Conservation (phyloP, 2,329 filamentous ascomycete genomes). For the Onygenales sp. region DNA sequence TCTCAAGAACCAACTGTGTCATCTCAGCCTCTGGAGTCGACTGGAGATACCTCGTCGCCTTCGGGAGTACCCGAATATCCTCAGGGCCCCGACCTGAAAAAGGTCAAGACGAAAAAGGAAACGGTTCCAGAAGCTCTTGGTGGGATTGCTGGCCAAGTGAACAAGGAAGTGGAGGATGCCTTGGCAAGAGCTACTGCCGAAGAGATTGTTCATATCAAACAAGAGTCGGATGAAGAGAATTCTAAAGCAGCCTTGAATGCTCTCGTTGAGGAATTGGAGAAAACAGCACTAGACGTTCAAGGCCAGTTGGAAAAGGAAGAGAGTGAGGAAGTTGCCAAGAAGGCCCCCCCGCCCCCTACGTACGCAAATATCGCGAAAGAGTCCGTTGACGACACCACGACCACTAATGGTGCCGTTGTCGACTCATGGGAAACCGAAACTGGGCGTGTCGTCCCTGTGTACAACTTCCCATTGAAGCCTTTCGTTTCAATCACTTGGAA, state of each 20-base stretch:
- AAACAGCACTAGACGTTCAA: constrained; percentile 36
- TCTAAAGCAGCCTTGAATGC: constrained; percentile 26
- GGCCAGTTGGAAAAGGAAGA: constrained; percentile 45
- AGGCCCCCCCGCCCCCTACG: constrained; percentile 27
- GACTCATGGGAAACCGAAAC: constrained; percentile 51
- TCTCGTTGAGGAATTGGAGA: constrained; percentile 22
- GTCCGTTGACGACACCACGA: constrained; percentile 22
- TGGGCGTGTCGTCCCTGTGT: constrained; percentile 62
- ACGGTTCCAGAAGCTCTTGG: constrained; percentile 62
- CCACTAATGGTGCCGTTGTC: constrained; percentile 4
- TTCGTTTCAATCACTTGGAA: constrained; percentile 80
- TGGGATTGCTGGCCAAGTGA: constrained; percentile 52
- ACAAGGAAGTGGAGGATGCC: constrained; percentile 56
- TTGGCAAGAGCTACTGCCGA: constrained; percentile 49
- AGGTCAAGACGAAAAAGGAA: constrained; percentile 36
- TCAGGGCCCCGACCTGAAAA: neutral
- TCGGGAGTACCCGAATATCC: neutral
- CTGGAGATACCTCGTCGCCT: neutral
- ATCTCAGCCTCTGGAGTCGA: neutral
- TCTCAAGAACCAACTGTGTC: neutral
- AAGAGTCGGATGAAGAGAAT: constrained; percentile 23
- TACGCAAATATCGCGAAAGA: constrained; percentile 44
- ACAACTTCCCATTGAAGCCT: constrained; percentile 93
- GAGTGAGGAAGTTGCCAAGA: constrained; percentile 46
- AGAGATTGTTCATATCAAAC: constrained; percentile 29